Conservation (phyloP, 2,329 filamentous ascomycete genomes). For the Penicillium sp. region DNA sequence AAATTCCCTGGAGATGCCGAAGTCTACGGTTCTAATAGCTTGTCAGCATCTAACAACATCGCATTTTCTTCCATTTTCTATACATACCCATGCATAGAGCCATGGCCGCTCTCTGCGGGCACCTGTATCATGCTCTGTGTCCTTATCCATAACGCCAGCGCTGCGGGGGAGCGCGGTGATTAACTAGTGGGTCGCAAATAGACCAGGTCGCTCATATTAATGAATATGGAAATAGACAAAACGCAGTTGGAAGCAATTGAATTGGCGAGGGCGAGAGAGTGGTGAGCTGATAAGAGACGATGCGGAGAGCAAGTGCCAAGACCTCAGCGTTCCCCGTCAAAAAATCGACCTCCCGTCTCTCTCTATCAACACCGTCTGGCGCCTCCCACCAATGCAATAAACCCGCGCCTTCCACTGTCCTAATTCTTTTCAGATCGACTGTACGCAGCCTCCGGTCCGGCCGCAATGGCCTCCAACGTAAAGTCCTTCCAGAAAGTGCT, state of each 20-base stretch:
- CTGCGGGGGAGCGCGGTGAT: background rate
- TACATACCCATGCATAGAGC: conserved; percentile 54
- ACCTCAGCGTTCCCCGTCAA: conserved; percentile 30
- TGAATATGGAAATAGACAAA: background rate
- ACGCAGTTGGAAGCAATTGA: conserved; percentile 9
- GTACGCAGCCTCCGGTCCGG: conserved; percentile 22
- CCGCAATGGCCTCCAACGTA: conserved; percentile 36
- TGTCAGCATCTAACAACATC: conserved; percentile 13
- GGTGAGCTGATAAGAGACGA: conserved; percentile 23
- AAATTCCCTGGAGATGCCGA: conserved; percentile 82
- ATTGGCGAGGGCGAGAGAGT: background rate
- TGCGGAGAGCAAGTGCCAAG: conserved; percentile 29
- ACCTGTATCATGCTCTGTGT: conserved; percentile 26
- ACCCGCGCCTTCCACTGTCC: background rate
- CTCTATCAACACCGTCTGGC: conserved; percentile 13
- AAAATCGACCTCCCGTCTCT: conserved; percentile 33
- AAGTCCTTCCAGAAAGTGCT: conserved; percentile 37
- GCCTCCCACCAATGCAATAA: conserved; percentile 22
- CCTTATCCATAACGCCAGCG: conserved; percentile 11
- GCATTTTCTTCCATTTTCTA: conserved; percentile 1
- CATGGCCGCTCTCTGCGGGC: conserved; percentile 49
- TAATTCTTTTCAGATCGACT: conserved; percentile 6
- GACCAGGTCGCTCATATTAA: conserved; percentile 17
- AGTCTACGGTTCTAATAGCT: conserved; percentile 72
- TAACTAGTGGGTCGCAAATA: background rate